Evolutionary conservation across 2,329 filamentous ascomycete genomes (phyloP).

Genomic region (Monilinia fructigena): DNA sequence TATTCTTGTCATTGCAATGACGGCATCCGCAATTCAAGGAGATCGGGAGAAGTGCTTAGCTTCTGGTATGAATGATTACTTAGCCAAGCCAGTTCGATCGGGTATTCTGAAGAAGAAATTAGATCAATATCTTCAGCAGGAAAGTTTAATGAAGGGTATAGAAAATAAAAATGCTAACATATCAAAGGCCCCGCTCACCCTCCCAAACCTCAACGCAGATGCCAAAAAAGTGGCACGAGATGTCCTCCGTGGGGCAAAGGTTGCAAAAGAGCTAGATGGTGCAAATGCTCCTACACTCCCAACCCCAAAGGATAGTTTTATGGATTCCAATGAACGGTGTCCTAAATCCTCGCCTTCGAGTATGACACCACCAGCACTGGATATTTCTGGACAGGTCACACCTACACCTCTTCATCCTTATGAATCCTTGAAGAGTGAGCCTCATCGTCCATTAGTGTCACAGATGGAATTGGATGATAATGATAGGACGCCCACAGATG

Average conservation of each 20-base stretch:
- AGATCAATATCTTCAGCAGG: constrained; percentile 57
- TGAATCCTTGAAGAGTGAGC: not conserved
- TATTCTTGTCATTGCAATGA: constrained; percentile 96
- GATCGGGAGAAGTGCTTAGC: constrained; percentile 95
- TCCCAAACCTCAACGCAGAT: constrained; percentile 34
- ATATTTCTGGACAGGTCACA: constrained; percentile 1
- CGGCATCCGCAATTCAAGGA: constrained; percentile 88
- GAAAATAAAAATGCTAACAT: constrained; percentile 4
- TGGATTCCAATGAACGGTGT: not conserved
- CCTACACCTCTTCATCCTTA: not conserved
- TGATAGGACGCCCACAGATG: not conserved
- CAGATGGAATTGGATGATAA: not conserved
- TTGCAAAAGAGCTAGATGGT: not conserved
- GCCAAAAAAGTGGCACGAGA: constrained; percentile 32
- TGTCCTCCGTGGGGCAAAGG: constrained; percentile 27
- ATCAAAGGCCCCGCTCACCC: constrained; percentile 29
- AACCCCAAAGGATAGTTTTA: not conserved
- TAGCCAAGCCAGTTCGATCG: constrained; percentile 91
- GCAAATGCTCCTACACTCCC: not conserved
- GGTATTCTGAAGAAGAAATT: constrained; percentile 84
- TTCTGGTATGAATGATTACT: constrained; percentile 93
- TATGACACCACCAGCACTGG: not conserved
- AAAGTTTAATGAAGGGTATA: constrained; percentile 16
- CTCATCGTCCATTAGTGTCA: not conserved
- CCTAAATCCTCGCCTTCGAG: not conserved